Percentiles rank a stretch among this genome's conserved stretches.
phyloP scores from a whole-genome alignment of 495 filamentous ascomycete species.

The Chaetomidium leptoderma region DNA sequence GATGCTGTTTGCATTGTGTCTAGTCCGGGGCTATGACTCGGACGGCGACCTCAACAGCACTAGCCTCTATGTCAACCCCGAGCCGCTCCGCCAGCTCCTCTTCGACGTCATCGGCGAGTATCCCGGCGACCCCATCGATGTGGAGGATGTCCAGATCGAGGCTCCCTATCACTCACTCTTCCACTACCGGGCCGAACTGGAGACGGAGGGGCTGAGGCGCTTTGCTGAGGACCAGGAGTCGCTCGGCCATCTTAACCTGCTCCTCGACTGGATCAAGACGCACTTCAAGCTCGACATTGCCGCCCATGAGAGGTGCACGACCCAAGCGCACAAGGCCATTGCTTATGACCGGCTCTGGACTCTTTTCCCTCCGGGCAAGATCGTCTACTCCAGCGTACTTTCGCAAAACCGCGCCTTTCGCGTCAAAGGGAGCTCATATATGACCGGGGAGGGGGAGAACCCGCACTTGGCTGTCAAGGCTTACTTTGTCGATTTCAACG shows the following conservation, averaged over 20 bases:
- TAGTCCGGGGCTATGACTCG: constrained; percentile 29
- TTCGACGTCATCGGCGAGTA: constrained; percentile 32
- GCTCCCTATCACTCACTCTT: constrained; percentile 35
- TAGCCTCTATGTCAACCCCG: constrained; percentile 32
- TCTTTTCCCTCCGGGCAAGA: constrained; percentile 30
- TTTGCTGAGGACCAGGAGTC: constrained; percentile 32
- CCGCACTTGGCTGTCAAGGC: constrained; percentile 16
- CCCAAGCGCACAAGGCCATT: constrained; percentile 28
- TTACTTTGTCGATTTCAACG: constrained; percentile 35
- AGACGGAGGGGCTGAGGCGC: constrained; percentile 24
- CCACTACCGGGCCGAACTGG: constrained; percentile 29
- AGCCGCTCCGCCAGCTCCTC: constrained; percentile 33
- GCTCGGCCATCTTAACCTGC: constrained; percentile 27
- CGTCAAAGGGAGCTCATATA: constrained; percentile 24
- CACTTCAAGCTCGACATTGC: constrained; percentile 35
- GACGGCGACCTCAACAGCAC: constrained; percentile 23
- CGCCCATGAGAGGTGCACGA: constrained; percentile 29
- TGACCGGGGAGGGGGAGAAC: constrained; percentile 12
- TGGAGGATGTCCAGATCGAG: constrained; percentile 31
- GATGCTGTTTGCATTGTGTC: constrained; percentile 33
- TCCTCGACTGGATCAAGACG: constrained; percentile 34
- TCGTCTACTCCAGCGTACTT: constrained; percentile 28
- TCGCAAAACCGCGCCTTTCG: constrained; percentile 32
- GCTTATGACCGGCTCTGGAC: constrained; percentile 37
- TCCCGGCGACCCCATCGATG: constrained; percentile 31